These are phyloP conservation scores for Talaromyces sp. DNA, from an alignment of 2,329 filamentous ascomycete genomes.

Conservation along the genomic window DNA sequence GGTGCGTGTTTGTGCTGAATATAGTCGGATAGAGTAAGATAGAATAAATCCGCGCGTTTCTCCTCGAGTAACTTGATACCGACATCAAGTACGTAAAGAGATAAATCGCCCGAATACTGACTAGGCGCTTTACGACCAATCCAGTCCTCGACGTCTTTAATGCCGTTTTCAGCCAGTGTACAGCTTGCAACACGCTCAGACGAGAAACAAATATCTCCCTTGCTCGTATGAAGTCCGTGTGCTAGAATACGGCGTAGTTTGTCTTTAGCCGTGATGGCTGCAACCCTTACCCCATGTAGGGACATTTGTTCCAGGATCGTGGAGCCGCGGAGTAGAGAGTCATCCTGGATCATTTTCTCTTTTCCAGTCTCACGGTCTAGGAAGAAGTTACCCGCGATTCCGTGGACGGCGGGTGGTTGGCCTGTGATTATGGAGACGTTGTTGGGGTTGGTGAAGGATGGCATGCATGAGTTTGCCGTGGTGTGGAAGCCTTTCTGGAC, in stretches of 20 bases:
- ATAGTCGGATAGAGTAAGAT: conserved; percentile 47
- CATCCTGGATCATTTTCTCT: conserved; percentile 45
- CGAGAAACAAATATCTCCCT: conserved; percentile 43
- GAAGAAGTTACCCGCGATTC: conserved; percentile 48
- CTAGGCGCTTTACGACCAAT: conserved; percentile 38
- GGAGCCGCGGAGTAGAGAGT: conserved; percentile 40
- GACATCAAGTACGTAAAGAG: conserved; percentile 46
- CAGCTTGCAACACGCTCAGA: conserved; percentile 34
- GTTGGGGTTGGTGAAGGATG: conserved; percentile 49
- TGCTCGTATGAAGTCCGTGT: conserved; percentile 35
- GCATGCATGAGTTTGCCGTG: conserved; percentile 44
- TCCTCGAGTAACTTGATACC: conserved; percentile 45
- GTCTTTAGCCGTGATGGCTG: conserved; percentile 48
- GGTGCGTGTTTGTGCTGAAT: conserved; percentile 48
- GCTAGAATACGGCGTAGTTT: conserved; percentile 45
- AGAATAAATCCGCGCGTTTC: conserved; percentile 41
- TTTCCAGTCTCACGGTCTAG: conserved; percentile 41
- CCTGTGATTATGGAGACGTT: conserved; percentile 50
- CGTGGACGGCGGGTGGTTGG: conserved; percentile 40
- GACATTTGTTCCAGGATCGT: conserved; percentile 45
- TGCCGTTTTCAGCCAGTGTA: conserved; percentile 37
- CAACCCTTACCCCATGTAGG: conserved; percentile 40
- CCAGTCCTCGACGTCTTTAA: conserved; percentile 38
- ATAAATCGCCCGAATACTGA: conserved; percentile 47
- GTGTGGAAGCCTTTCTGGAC: conserved; percentile 39